phyloP scores from a whole-genome alignment of 345 rosid species.

The Garcia nutans region DNA sequence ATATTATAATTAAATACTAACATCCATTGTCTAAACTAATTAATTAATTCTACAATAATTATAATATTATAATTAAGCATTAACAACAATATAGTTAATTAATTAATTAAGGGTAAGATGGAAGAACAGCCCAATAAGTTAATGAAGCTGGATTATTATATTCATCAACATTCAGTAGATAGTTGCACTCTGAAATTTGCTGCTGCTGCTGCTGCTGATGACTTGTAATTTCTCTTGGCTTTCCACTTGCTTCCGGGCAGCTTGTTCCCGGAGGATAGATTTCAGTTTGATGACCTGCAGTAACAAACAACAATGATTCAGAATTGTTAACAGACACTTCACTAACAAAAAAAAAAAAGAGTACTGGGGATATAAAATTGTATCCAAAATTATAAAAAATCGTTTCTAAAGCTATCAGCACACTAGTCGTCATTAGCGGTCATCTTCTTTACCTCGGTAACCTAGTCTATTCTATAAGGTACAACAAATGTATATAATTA shows the following conservation, averaged over 20 bases:
- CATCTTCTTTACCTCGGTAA: no score
- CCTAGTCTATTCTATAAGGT: no score
- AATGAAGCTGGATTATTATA: constrained; percentile 40
- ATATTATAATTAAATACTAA: no score
- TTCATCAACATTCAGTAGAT: constrained; percentile 38
- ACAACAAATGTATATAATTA: no score
- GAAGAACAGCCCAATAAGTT: constrained; percentile 38
- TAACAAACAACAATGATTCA: background rate
- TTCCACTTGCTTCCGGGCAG: constrained; percentile 32
- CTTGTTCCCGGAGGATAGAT: constrained; percentile 49
- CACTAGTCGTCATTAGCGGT: no score
- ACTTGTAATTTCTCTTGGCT: constrained; percentile 8
- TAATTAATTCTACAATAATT: background rate
- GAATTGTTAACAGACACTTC: no score
- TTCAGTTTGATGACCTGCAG: constrained; percentile 56
- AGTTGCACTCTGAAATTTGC: constrained; percentile 38
- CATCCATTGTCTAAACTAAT: no score
- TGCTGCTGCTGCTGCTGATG: constrained; percentile 27
- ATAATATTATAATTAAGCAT: background rate
- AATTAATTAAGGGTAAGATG: constrained; percentile 23
- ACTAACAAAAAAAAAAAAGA: no score
- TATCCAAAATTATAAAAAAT: no score
- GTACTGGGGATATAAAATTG: no score
- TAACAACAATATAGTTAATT: background rate
- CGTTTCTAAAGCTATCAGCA: no score